Evolutionary conservation across 805 yeast genomes (phyloP), one percentile per base, ranked within the genome.

Genomic region (Yarrowia sp.): DNA sequence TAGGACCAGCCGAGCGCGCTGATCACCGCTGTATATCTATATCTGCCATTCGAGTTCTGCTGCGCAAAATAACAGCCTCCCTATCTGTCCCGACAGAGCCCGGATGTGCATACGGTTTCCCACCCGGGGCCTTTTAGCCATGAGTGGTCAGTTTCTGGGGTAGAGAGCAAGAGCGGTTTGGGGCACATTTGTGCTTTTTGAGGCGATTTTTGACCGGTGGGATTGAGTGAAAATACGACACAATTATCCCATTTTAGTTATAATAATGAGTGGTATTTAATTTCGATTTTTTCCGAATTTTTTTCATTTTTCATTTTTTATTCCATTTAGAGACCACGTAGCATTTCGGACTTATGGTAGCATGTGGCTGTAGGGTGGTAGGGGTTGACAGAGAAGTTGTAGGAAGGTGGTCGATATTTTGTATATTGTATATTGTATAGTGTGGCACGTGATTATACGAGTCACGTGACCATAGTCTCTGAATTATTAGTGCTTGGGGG

Each of bases 101-200:
- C 54, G 54, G 32, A 48, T 28, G 38, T 48, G 54, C 54, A 48
- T 48, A 30, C 51, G 14, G 26, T 30, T 48, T 48, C 36, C 19
- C 36, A 48, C 54, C 54, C 54, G 54, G 35, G 51, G 38, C 54
- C 52, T 48, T 48, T 48, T 48, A 48, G 54, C 38, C 54, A 28
- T 46, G 54, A 48, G 54, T 30, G 54, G 51, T 28, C 38, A 30
- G 54, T 48, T 48, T 48, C 54, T 17, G 54, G 54, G 54, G 54
- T 48, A 48, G 8, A 16, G 38, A 19, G 28, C 36, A 48, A 48
- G 14, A n/a, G 14, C 16, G 26, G 26, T 26, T 30, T 28, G 19
- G 35, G n/a, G 35, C 35, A 12, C 9, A 19, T 2, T 4, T 26
- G 30, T n/a, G n/a, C n/a, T 17, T 38, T 38, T 4, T 3, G 6